Evolutionary conservation across 2,329 filamentous ascomycete species (phyloP).

Genomic region (Penicillium frequentans): DNA sequence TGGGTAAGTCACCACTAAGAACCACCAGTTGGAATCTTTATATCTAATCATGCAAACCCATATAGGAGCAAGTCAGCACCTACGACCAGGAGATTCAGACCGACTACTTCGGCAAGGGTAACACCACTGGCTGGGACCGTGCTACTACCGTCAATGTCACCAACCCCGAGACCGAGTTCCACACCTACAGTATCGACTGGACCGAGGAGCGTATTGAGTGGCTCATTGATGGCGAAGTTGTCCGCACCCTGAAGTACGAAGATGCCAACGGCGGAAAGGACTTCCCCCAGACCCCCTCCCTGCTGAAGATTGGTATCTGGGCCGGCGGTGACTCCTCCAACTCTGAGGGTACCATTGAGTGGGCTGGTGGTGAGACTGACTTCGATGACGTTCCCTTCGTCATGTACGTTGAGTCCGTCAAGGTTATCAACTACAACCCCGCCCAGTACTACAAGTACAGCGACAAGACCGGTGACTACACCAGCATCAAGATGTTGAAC

Average conservation of each 20-base stretch:
- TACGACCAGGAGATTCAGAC: conserved; percentile 57
- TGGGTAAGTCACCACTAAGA: conserved; percentile 70
- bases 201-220: conserved; percentile 63
- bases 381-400: conserved; percentile 66
- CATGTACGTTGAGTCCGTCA: conserved; percentile 69
- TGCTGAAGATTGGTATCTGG: conserved; percentile 70
- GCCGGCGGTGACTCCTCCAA: conserved; percentile 58
- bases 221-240: conserved; percentile 61
- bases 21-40: too few species aligned
- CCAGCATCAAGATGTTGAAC: conserved; percentile 53
- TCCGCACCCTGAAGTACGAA: conserved; percentile 63
- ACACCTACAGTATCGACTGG: conserved; percentile 62
- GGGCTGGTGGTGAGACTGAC: conserved; percentile 70
- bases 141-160: conserved; percentile 71
- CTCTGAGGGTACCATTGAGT: conserved; percentile 56
- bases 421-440: conserved; percentile 58
- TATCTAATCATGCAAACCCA: neutral
- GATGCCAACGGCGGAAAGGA: conserved; percentile 59
- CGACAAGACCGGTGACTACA: conserved; percentile 61
- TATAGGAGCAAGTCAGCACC: conserved; percentile 40
- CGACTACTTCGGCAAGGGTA: conserved; percentile 96
- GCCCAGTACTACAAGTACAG: conserved; percentile 64
- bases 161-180: conserved; percentile 54
- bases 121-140: conserved; percentile 75
- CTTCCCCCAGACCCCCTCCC: conserved; percentile 74